Evolutionary conservation across 208 protist species (phyloP).

Genomic region (Trypanosoma scelopori): DNA sequence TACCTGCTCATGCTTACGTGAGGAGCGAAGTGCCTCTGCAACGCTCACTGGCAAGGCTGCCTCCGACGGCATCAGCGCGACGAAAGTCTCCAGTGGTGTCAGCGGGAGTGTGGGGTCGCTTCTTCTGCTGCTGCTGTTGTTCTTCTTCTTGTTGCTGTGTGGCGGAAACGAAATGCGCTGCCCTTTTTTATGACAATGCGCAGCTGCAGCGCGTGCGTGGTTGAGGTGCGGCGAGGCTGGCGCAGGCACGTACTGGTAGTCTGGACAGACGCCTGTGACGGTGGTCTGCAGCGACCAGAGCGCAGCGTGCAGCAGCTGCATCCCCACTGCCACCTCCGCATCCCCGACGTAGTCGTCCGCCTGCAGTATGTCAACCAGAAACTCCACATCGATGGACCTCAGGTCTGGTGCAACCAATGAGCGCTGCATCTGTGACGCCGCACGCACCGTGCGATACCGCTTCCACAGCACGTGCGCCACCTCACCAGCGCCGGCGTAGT

Average conservation of each 20-base stretch:
- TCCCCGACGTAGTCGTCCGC: slow-evolving; percentile 65
- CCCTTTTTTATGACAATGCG: slow-evolving; percentile 31
- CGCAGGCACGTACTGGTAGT: slow-evolving; percentile 50
- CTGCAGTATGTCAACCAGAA: slow-evolving; percentile 69
- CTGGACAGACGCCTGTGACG: slow-evolving; percentile 47
- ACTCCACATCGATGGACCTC: slow-evolving; percentile 51
- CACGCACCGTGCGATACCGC: slow-evolving; percentile 70
- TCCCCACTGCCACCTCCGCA: slow-evolving; percentile 33
- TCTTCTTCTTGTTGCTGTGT: slow-evolving; percentile 22
- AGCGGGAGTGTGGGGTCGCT: slow-evolving; percentile 41
- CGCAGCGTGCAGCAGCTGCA: slow-evolving; percentile 45
- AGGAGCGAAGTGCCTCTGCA: slow-evolving; percentile 36
- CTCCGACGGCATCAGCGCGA: slow-evolving; percentile 83
- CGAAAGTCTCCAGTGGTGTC: slow-evolving; percentile 74
- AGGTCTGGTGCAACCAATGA: slow-evolving; percentile 55
- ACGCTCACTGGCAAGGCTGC: slow-evolving; percentile 57
- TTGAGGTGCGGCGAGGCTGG: slow-evolving; percentile 46
- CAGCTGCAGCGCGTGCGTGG: slow-evolving; percentile 63
- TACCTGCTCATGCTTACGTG: slow-evolving; percentile 22
- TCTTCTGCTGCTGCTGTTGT: neutral
- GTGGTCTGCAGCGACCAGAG: slow-evolving; percentile 53
- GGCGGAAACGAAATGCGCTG: slow-evolving; percentile 1
- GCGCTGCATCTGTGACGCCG: slow-evolving; percentile 42
- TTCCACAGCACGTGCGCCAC: slow-evolving; percentile 73
- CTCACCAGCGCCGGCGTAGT: slow-evolving; percentile 81